These are phyloP conservation scores for Hippophae tibetana DNA, from an alignment of 306 rosid genomes.

Conservation along the genomic window DNA sequence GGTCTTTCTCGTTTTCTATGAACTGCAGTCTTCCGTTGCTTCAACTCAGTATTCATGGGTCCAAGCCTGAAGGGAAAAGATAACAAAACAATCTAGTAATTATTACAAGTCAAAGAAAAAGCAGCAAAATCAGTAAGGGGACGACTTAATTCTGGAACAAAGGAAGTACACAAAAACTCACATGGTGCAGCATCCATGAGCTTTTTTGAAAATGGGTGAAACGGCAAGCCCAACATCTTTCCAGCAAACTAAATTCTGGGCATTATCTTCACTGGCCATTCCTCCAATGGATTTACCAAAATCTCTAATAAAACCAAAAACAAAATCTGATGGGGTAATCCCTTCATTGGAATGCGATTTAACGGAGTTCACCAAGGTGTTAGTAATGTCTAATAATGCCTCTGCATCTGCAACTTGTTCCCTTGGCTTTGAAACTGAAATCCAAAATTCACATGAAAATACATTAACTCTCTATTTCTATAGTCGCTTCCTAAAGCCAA, in stretches of 20 bases:
- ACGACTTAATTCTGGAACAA: background rate
- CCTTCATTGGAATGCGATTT: constrained; percentile 52
- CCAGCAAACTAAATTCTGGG: constrained; percentile 33
- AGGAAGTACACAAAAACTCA: constrained; percentile 19
- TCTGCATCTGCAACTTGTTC: constrained; percentile 87
- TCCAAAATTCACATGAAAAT: background rate
- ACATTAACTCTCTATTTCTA: background rate
- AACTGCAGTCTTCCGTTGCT: constrained; percentile 34
- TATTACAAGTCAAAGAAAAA: background rate
- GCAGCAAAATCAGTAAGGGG: background rate
- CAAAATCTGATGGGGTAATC: constrained; percentile 56
- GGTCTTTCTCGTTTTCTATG: constrained; percentile 33
- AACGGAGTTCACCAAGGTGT: constrained; percentile 42
- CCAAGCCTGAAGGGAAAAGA: constrained; percentile 47
- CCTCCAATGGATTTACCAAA: constrained; percentile 23
- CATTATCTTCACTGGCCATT: background rate
- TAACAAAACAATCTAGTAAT: background rate
- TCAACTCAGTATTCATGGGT: constrained; percentile 65
- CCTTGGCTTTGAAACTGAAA: constrained; percentile 65
- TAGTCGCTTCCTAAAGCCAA: background rate
- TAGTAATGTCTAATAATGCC: constrained; percentile 54
- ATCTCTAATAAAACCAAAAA: constrained; percentile 37
- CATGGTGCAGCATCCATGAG: constrained; percentile 61
- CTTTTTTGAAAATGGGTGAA: constrained; percentile 41
- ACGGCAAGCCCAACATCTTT: constrained; percentile 38